Conservation (phyloP, 306 rosid species). For the Abrus precatorius region DNA sequence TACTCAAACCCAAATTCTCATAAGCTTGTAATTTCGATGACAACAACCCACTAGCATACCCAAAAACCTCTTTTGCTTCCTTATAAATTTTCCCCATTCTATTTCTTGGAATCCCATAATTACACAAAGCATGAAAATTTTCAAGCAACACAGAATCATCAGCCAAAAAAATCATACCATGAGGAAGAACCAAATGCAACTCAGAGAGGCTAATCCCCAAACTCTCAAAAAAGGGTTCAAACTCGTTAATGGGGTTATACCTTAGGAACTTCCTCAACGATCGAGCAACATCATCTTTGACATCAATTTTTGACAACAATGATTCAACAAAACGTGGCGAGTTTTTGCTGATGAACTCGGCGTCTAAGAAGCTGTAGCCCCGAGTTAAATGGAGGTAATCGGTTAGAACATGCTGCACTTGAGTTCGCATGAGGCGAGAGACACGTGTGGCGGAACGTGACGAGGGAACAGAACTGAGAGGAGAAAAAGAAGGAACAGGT, state of each 20-base stretch:
- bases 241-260: constrained; percentile 82
- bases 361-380: constrained; percentile 63
- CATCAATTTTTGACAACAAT: constrained; percentile 54
- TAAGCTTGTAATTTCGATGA: constrained; percentile 61
- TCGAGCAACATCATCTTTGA: constrained; percentile 48
- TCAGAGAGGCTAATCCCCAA: constrained; percentile 68
- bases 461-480: constrained; percentile 15
- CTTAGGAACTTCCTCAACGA: constrained; percentile 60
- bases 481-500: constrained; percentile 35
- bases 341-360: constrained; percentile 77
- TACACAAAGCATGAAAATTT: constrained; percentile 62
- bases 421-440: constrained; percentile 49
- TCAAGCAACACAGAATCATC: constrained; percentile 70
- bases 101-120: constrained; percentile 70
- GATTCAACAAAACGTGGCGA: constrained; percentile 68
- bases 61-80: constrained; percentile 74
- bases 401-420: constrained; percentile 62
- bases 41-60: constrained; percentile 59
- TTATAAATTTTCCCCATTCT: constrained; percentile 71
- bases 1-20: constrained; percentile 77
- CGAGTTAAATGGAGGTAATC: constrained; percentile 78
- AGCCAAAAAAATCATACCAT: constrained; percentile 57
- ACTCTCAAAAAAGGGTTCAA: constrained; percentile 87
- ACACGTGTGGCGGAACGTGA: constrained; percentile 40
- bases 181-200: constrained; percentile 60